Base-by-base conservation (phyloP, 805 yeast species). In the Nematodospora valgi region DNA sequence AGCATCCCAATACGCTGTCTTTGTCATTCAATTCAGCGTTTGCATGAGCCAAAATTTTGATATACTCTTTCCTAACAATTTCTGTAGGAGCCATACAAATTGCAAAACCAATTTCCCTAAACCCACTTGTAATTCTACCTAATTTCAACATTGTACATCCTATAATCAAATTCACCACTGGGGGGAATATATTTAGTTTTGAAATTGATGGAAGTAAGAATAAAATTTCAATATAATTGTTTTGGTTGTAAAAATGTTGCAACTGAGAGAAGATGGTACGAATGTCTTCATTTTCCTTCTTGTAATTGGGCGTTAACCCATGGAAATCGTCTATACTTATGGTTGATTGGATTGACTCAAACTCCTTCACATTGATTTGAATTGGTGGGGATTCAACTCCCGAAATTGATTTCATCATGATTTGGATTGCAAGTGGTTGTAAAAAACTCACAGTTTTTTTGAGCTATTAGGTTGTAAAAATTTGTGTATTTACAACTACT, bases 91-190 rank as follows among this genome's bases (percentile, higher is more conserved):
- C 37, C 6, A 27, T 12, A 17, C 24, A 20, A 13, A 38, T 38
- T 16, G 41, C 30, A 21, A 24, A 32, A 6, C 23, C 12, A 5
- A 38, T n/a, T 18, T 32, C 37, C 26, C 34, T 33, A 8, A 32
- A 22, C 5, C 30, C 41, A 23, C 13, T 3, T 4, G 29, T 15
- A 6, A 15, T 11, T 23, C 41, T 29, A 10, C 41, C 37, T n/a
- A 38, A 14, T 23, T 22, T 18, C 5, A 33, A 23, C 4, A 38
- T 21, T 3, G 34, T 12, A 17, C 34, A 30, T 4, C 34, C 39
- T 2, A 30, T 23, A 11, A 35, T 29, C 11, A 30, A 18, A 25
- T 23, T 13, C 5, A 14, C 14, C 12, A 35, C 6, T 4, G 30
- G 30, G 7, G 39, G 29, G n/a, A 28, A 18, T 4, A 18, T 10